Base-by-base conservation (phyloP, 2,329 filamentous ascomycete species). In the Colletotrichum lindemuthianum region DNA sequence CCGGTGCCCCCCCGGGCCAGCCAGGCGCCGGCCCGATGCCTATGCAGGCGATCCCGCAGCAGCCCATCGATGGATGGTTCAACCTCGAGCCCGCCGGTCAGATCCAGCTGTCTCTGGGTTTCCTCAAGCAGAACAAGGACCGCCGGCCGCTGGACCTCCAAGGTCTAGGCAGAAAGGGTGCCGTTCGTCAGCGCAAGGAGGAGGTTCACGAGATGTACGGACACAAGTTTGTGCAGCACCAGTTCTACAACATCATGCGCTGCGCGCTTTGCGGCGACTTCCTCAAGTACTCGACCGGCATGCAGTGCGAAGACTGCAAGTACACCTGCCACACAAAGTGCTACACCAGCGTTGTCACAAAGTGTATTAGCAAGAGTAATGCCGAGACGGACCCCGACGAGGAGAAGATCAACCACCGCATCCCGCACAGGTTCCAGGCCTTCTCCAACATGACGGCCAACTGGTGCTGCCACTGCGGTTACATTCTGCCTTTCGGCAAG, bases 231-330 rank as follows among this genome's bases (percentile, higher is more conserved):
- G 90, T 98, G 60, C 92, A 96, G 74, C 94, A 97, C 77, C 96
- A 97, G 77, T 99, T 99, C 79, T 99, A 98, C 89, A 99, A 98
- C 85, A 97, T 99, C 75, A 99, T 99, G 96, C 95, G 96, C 67
- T 99, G 96, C 79, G 96, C 96, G 12, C 88, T 98, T 40, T 99
- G 96, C 76, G 96, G 94, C 65, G 96, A 99, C 70, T 98, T 99
- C 74, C 90, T 99, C 80, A 99, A 98, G 76, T 98, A 98, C 76
- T 96, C 95, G 52, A 92, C 96, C 24, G 96, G 96, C 67, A 99
- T 99, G 95, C 96, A 99, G 81, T 99, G 96, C 78, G 92, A 96
- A 69, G 96, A 99, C 80, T 99, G 96, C 90, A 98, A 98, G 81
- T 98, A 98, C 81, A 98, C 95, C 43, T 99, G 96, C 79, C 96